Percentiles rank a stretch among this genome's conserved stretches.
These are phyloP conservation scores for Trapa incisa DNA, from an alignment of 345 rosid species.

Conservation along the genomic window DNA sequence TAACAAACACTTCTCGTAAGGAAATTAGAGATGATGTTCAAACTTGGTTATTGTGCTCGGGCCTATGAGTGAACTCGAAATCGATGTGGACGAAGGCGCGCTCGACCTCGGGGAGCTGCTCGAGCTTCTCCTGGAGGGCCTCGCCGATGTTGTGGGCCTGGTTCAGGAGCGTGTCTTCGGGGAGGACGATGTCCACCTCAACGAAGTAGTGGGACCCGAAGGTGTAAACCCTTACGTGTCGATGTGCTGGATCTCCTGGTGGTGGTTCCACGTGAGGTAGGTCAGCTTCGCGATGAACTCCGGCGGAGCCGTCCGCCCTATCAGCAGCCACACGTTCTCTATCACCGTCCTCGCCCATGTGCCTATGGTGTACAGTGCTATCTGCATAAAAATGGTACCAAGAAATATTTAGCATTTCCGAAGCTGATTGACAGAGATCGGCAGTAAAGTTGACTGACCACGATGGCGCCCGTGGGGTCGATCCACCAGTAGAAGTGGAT, in stretches of 20 bases:
- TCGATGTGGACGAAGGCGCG: slow-evolving; percentile 80
- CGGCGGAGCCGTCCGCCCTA: slow-evolving; percentile 73
- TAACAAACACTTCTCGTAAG: too few relatives aligned
- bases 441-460: slow-evolving; percentile 4
- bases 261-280: slow-evolving; percentile 72
- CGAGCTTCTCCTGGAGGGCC: slow-evolving; percentile 71
- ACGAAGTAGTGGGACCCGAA: slow-evolving; percentile 75
- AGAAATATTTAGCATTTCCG: not conserved
- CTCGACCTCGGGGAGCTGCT: slow-evolving; percentile 61
- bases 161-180: slow-evolving; percentile 49
- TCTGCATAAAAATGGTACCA: slow-evolving; percentile 22
- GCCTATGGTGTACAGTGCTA: slow-evolving; percentile 57
- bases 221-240: slow-evolving; percentile 84
- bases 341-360: slow-evolving; percentile 75
- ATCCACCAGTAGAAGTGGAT: slow-evolving; percentile 27
- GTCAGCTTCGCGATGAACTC: slow-evolving; percentile 64
- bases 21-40: not conserved
- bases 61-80: slow-evolving; percentile 66
- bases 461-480: slow-evolving; percentile 23
- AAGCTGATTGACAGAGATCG: not conserved
- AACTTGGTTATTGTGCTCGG: slow-evolving; percentile 50
- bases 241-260: slow-evolving; percentile 55
- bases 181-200: slow-evolving; percentile 71
- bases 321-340: slow-evolving; percentile 55
- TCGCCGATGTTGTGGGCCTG: slow-evolving; percentile 78